A percentile compares a stretch with the other conserved stretches of the same genome.
Evolutionary conservation across 2,329 filamentous ascomycete genomes (phyloP).

Genomic region (Clarireedia homoeocarpa): DNA sequence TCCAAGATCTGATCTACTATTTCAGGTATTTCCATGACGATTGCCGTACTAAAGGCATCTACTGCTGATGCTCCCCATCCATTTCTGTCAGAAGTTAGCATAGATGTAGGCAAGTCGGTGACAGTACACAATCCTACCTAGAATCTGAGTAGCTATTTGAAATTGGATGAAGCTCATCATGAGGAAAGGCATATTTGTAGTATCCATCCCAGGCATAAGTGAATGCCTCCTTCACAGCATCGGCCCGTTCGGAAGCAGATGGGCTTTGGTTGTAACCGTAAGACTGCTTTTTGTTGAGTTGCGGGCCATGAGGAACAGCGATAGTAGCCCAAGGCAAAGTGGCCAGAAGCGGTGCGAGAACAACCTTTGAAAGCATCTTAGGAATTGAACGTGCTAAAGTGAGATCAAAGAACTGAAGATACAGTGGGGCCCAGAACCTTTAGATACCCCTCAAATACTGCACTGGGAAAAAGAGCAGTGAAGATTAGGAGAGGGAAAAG

Average conservation of each 20-base stretch:
- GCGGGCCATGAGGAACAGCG: conserved; percentile 15
- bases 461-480: background rate
- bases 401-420: background rate
- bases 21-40: conserved; percentile 63
- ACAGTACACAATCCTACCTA: conserved; percentile 41
- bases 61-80: conserved; percentile 79
- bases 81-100: conserved; percentile 45
- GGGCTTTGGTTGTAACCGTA: conserved; percentile 9
- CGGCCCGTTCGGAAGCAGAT: conserved; percentile 34
- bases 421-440: no score
- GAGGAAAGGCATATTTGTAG: conserved; percentile 64
- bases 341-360: conserved; percentile 14
- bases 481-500: background rate
- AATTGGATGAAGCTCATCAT: conserved; percentile 67
- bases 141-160: conserved; percentile 60
- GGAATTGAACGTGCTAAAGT: background rate
- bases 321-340: conserved; percentile 11
- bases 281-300: conserved; percentile 12
- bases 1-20: conserved; percentile 65
- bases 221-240: conserved; percentile 61
- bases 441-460: background rate
- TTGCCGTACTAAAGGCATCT: conserved; percentile 71
- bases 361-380: conserved; percentile 19
- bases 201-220: conserved; percentile 67
- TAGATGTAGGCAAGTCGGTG: background rate